Percentiles rank a stretch among this genome's conserved stretches.
phyloP scores from a whole-genome alignment of 345 rosid genomes.

The Viola odorata region DNA sequence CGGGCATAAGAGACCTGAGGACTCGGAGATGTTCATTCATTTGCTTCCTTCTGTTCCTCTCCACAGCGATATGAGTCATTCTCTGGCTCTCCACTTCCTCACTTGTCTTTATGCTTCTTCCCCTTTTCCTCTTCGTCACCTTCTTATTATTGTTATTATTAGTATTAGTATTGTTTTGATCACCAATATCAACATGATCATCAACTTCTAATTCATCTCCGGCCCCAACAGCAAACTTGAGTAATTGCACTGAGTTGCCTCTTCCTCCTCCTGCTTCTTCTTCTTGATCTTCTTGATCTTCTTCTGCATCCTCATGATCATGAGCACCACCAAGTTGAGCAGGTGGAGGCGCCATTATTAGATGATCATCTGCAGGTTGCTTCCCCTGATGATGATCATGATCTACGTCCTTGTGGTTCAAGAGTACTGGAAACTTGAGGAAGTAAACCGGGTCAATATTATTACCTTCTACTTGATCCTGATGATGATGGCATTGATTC shows the following conservation, averaged over 20 bases:
- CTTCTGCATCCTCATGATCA: conserved; percentile 14
- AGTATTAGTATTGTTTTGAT: conserved; percentile 14
- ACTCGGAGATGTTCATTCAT: conserved; percentile 96
- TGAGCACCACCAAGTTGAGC: conserved; percentile 24
- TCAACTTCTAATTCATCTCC: no score
- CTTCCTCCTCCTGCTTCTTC: conserved; percentile 19
- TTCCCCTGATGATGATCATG: conserved; percentile 13
- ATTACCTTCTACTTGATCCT: conserved; percentile 29
- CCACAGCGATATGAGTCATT: conserved; percentile 93
- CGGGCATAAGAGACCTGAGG: conserved; percentile 90
- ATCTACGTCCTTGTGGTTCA: conserved; percentile 38
- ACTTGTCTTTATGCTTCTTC: conserved; percentile 65
- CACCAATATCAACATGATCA: conserved; percentile 4
- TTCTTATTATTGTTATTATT: no score
- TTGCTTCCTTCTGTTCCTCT: conserved; percentile 82
- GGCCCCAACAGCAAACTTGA: no score
- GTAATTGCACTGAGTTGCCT: background rate
- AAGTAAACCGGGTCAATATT: conserved; percentile 80
- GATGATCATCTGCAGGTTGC: background rate
- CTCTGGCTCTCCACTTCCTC: conserved; percentile 93
- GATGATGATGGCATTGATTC: background rate
- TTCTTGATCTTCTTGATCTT: conserved; percentile 2
- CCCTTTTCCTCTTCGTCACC: conserved; percentile 64
- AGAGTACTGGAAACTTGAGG: conserved; percentile 69
- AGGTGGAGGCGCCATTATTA: conserved; percentile 22